These are phyloP conservation scores for Setomelanomma holmii DNA, from an alignment of 2,329 filamentous ascomycete genomes.

Conservation along the genomic window DNA sequence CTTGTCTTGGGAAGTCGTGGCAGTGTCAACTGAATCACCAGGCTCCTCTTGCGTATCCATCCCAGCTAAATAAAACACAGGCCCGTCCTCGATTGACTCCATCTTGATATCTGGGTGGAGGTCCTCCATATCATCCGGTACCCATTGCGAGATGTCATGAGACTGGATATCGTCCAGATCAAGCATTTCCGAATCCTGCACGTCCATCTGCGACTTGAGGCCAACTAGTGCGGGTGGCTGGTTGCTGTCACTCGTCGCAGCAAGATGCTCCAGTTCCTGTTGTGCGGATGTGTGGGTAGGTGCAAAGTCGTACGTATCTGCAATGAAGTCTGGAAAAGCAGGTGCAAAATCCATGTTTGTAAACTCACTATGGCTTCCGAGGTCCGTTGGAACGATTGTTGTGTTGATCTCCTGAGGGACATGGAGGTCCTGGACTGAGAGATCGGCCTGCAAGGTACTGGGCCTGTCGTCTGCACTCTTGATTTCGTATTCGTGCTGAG, in stretches of 20 bases:
- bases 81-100: slow-evolving; percentile 39
- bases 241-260: not conserved
- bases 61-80: slow-evolving; percentile 10
- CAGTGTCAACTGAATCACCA: not conserved
- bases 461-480: no score
- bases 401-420: not conserved
- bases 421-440: not conserved
- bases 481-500: not conserved
- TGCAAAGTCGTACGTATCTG: slow-evolving; percentile 1
- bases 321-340: slow-evolving; percentile 1
- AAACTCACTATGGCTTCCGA: slow-evolving; percentile 16
- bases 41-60: slow-evolving; percentile 9
- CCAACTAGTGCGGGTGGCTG: not conserved
- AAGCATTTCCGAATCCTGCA: not conserved
- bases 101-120: slow-evolving; percentile 34
- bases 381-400: not conserved
- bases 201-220: not conserved
- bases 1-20: slow-evolving; percentile 13
- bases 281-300: slow-evolving; percentile 10
- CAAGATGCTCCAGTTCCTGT: slow-evolving; percentile 3
- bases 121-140: slow-evolving; percentile 4
- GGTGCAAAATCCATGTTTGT: slow-evolving; percentile 13
- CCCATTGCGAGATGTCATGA: slow-evolving; percentile 5
- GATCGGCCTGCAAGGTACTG: not conserved
- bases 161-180: slow-evolving; percentile 9